Evolutionary conservation across 1,284 basidiomycete species (phyloP).

Genomic region (Inonotus obliquus): DNA sequence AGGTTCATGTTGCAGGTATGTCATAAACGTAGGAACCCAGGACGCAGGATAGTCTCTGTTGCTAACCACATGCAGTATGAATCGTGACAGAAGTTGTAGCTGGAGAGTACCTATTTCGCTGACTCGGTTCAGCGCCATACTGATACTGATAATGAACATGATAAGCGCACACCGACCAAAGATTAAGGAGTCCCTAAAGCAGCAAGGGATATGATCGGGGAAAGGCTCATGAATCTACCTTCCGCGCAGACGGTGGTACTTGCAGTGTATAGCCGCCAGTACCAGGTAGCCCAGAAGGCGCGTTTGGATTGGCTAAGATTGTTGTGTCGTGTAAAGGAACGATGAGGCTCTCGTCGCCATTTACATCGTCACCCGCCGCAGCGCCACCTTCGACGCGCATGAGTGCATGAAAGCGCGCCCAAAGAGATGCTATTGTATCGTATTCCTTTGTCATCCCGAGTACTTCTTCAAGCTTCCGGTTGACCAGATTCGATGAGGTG

Average conservation of each 20-base stretch:
- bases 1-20: too few relatives aligned
- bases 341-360: slow-evolving; percentile 29
- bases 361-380: slow-evolving; percentile 41
- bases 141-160: too few relatives aligned
- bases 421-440: slow-evolving; percentile 82
- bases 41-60: too few relatives aligned
- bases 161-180: too few relatives aligned
- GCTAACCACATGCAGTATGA: too few relatives aligned
- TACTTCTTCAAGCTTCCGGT: slow-evolving; percentile 90
- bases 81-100: too few relatives aligned
- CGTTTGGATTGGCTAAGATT: neutral
- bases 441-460: slow-evolving; percentile 91
- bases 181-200: slow-evolving; percentile 24
- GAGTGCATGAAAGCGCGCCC: slow-evolving; percentile 78
- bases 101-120: too few relatives aligned
- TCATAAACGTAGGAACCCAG: too few relatives aligned
- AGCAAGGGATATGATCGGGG: slow-evolving; percentile 12
- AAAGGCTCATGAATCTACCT: slow-evolving; percentile 22
- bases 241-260: slow-evolving; percentile 37
- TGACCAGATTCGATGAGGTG: slow-evolving; percentile 83
- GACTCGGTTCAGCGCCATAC: too few relatives aligned
- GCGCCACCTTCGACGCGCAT: slow-evolving; percentile 52
- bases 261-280: slow-evolving; percentile 53
- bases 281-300: slow-evolving; percentile 24
- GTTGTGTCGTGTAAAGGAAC: slow-evolving; percentile 13